Conservation (phyloP, 2,329 filamentous ascomycete species). For the Fusarium humuli region DNA sequence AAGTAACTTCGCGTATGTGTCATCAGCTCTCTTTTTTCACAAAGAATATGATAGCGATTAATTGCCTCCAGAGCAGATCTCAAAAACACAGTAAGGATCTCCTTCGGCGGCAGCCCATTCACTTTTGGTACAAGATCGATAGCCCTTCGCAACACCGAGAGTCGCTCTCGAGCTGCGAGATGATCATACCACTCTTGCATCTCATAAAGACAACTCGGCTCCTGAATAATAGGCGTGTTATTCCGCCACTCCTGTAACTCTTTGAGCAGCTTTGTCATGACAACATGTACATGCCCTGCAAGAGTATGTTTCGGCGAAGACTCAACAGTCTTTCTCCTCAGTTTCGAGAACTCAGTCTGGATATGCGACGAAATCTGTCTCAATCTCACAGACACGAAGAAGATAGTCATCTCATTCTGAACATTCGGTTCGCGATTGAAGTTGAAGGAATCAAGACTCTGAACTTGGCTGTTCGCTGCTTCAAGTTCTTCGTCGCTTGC, state of each 20-base stretch:
- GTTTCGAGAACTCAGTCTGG: conserved; percentile 47
- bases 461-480: background rate
- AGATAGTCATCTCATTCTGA: conserved; percentile 43
- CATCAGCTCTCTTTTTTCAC: conserved; percentile 48
- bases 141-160: conserved; percentile 55
- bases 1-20: conserved; percentile 62
- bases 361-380: conserved; percentile 56
- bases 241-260: conserved; percentile 54
- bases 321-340: background rate
- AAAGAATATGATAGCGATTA: conserved; percentile 53
- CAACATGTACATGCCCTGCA: conserved; percentile 42
- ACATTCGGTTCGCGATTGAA: background rate
- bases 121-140: conserved; percentile 54
- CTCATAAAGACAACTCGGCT: conserved; percentile 56
- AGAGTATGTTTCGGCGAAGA: conserved; percentile 5
- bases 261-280: conserved; percentile 47
- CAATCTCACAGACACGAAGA: conserved; percentile 54
- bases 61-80: conserved; percentile 54
- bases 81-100: conserved; percentile 51
- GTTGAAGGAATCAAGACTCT: background rate
- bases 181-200: conserved; percentile 59
- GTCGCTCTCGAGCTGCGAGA: conserved; percentile 54
- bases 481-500: conserved; percentile 32
- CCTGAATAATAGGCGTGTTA: conserved; percentile 48
- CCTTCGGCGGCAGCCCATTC: conserved; percentile 49